phyloP scores from a whole-genome alignment of 1,284 basidiomycete genomes.

The Vanrija pseudolonga region DNA sequence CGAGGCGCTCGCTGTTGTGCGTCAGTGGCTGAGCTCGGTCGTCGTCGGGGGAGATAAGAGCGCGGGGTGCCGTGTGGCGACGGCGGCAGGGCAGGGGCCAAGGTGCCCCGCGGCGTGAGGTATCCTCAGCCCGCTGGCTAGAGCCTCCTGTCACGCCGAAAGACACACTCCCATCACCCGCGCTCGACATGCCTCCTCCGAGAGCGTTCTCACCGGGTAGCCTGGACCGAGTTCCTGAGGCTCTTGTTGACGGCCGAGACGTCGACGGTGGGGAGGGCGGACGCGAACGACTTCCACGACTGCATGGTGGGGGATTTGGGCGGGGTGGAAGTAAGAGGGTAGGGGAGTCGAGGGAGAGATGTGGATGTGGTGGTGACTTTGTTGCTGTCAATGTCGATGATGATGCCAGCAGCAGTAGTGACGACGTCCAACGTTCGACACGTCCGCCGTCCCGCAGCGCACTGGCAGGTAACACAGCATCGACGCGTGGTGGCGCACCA shows the following conservation, averaged over 20 bases:
- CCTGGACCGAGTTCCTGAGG: slow-evolving; percentile 80
- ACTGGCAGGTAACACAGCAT: neutral
- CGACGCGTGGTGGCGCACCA: too few species aligned
- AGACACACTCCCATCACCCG: too few species aligned
- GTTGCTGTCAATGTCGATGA: neutral
- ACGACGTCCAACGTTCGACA: neutral
- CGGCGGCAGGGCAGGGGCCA: neutral
- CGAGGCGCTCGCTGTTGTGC: slow-evolving; percentile 66
- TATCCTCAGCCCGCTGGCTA: too few species aligned
- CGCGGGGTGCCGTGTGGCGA: too few species aligned
- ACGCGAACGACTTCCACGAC: slow-evolving; percentile 45
- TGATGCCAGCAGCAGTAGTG: neutral
- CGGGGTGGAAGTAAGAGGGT: neutral
- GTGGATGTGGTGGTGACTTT: neutral
- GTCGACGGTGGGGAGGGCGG: slow-evolving; percentile 44
- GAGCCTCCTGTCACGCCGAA: too few species aligned
- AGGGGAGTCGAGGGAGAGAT: neutral
- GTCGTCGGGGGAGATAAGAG: neutral
- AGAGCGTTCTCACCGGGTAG: slow-evolving; percentile 64
- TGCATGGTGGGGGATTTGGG: slow-evolving; percentile 30
- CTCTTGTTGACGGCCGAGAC: slow-evolving; percentile 63
- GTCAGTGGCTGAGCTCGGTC: slow-evolving; percentile 2
- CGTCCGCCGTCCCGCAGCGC: too few species aligned
- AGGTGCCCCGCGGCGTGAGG: too few species aligned
- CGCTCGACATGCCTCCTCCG: too few species aligned